phyloP scores from a whole-genome alignment of 306 rosid genomes.

The Vigna angularis region DNA sequence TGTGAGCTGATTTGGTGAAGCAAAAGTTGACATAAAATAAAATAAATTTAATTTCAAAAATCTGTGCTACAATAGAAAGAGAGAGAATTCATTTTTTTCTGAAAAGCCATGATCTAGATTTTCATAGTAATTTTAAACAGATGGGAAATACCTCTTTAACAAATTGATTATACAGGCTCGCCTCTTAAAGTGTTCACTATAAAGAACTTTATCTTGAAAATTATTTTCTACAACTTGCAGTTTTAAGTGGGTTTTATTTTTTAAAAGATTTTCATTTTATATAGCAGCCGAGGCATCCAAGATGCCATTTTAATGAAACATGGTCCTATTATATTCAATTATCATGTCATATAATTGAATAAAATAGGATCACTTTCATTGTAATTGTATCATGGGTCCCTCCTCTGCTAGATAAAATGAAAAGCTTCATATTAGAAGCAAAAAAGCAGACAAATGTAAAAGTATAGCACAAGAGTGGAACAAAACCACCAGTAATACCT shows the following conservation, averaged over 20 bases:
- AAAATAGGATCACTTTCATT: not conserved
- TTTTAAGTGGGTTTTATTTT: conserved; percentile 14
- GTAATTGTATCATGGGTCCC: not conserved
- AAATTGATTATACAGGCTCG: too few species aligned
- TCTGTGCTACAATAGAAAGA: not conserved
- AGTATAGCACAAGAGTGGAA: conserved; percentile 10
- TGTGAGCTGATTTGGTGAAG: not conserved
- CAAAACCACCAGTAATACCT: conserved; percentile 59
- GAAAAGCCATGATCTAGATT: too few species aligned
- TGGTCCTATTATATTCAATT: too few species aligned
- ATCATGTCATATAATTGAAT: not conserved
- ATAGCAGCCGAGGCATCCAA: too few species aligned
- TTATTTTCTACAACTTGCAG: not conserved
- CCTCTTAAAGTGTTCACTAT: not conserved
- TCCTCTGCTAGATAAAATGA: not conserved
- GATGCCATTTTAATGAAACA: too few species aligned
- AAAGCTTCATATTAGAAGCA: conserved; percentile 24
- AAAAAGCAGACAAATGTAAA: conserved; percentile 7
- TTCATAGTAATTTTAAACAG: too few species aligned
- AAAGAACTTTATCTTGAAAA: not conserved
- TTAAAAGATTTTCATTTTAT: too few species aligned
- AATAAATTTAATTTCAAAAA: conserved; percentile 3
- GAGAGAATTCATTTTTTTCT: too few species aligned
- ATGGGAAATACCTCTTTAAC: too few species aligned
- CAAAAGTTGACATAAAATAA: conserved; percentile 20